Evolutionary conservation across 257 asterid genomes (phyloP).

Genomic region (Datura wrightii): DNA sequence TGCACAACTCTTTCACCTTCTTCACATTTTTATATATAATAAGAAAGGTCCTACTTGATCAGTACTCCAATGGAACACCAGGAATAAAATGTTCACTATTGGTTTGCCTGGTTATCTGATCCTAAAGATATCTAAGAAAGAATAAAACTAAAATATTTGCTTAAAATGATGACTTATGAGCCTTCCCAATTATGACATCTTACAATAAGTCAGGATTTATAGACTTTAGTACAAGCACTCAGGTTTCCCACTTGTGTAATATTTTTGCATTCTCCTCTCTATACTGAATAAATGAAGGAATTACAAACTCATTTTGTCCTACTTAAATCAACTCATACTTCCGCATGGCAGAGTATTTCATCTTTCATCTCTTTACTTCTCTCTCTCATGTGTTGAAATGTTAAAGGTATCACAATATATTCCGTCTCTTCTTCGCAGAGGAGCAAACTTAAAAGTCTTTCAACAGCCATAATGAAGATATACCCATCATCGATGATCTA

Average conservation of each 20-base stretch:
- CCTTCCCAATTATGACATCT: slow-evolving; percentile 5
- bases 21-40: background rate
- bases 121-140: background rate
- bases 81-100: slow-evolving; percentile 4
- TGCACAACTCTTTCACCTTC: slow-evolving; percentile 14
- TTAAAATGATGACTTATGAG: slow-evolving; percentile 16
- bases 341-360: background rate
- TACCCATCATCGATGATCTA: background rate
- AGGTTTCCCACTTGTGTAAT: background rate
- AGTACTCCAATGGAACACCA: slow-evolving; percentile 7
- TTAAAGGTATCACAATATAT: background rate
- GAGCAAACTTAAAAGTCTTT: background rate
- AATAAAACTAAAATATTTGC: background rate
- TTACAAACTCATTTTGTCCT: background rate
- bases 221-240: slow-evolving; percentile 25
- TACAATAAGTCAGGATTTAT: background rate
- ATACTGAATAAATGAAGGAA: background rate
- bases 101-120: background rate
- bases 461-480: background rate
- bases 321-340: slow-evolving; percentile 23
- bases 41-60: background rate
- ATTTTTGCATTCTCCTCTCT: background rate
- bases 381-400: background rate
- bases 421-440: background rate
- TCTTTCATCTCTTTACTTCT: slow-evolving; percentile 22